Evolutionary conservation across 2,329 filamentous ascomycete species (phyloP), one percentile per base, ranked within the genome.

Genomic region (Blastomyces emzantsi): DNA sequence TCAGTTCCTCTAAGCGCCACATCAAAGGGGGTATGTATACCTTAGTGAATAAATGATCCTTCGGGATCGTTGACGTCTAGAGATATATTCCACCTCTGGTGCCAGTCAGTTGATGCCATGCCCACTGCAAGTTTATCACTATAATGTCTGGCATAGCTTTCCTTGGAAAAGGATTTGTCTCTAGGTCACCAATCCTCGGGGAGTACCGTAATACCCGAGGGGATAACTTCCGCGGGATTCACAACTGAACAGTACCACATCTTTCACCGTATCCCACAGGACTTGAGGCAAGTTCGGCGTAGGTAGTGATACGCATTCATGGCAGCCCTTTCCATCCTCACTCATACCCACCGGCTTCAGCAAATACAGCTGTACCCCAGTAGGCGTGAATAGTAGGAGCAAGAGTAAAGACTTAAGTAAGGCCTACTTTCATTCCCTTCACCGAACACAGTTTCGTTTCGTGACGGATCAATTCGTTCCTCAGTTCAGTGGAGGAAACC

Each of bases 341-440:
- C 22, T 43, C 19, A 51, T 25, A 43, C 36, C 58, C 22, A 49
- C 25, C 3, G 43, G 49, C 51, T 52, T 62, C 60, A 62, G 30
- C 30, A 49, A 19, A 25, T 2, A 62, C 19, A 17, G 47, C 45
- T 41, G 4, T 15, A 9, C 7, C 60, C 45, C 60, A 61, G 17
- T 22, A 61, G 4, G 30, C 1, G 47, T 61, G 60, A 54, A 39
- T 47, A 54, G n/a, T 5, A 17, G 47, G 45, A 11, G 60, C 60
- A 36, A 61, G 25, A 8, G 45, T 61, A n/a, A 30, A 52, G 47
- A 28, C 54, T n/a, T n/a, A n/a, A n/a, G n/a, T 61, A 9, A 28
- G 15, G 22, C 60, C 28, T n/a, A 45, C 39, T 22, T 30, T 49
- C 6, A n/a, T 39, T 39, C 28, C 17, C 6, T 56, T 62, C 22